phyloP scores from a whole-genome alignment of 768 basidiomycete species.

The Crepidotus variabilis region DNA sequence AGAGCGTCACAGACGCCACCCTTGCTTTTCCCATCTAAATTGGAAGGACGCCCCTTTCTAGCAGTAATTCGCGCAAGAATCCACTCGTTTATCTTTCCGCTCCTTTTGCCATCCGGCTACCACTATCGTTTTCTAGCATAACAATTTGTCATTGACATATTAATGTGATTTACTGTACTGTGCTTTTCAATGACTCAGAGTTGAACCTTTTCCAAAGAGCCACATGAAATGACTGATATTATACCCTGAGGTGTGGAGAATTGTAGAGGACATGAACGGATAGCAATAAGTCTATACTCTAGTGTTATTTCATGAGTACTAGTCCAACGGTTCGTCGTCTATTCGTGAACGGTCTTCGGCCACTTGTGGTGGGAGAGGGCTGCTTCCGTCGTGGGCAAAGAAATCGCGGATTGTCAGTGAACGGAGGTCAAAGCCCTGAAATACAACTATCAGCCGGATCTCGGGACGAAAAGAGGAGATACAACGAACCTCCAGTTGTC shows the following conservation, averaged over 20 bases:
- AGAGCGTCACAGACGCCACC: constrained; percentile 21
- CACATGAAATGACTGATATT: too few species aligned
- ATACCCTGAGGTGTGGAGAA: too few species aligned
- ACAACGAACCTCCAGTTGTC: constrained; percentile 39
- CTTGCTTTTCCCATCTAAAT: constrained; percentile 15
- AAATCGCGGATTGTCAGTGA: constrained; percentile 74
- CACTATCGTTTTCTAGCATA: too few species aligned
- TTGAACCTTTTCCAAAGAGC: too few species aligned
- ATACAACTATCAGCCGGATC: background rate
- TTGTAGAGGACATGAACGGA: too few species aligned
- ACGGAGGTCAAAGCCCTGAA: constrained; percentile 74
- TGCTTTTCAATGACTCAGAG: too few species aligned
- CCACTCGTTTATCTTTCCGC: too few species aligned
- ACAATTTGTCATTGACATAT: too few species aligned
- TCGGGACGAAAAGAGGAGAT: background rate
- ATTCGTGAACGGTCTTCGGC: constrained; percentile 20
- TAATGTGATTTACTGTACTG: too few species aligned
- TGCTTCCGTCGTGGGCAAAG: constrained; percentile 37
- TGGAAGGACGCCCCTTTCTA: too few species aligned
- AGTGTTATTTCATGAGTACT: constrained; percentile 1
- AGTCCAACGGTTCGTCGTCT: constrained; percentile 21
- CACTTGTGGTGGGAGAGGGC: constrained; percentile 27
- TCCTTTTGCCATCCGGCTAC: too few species aligned
- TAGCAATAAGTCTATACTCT: background rate
- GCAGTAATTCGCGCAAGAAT: too few species aligned